Evolutionary conservation across 768 basidiomycete genomes (phyloP).

Genomic region (Stropharia rugosoannulata): DNA sequence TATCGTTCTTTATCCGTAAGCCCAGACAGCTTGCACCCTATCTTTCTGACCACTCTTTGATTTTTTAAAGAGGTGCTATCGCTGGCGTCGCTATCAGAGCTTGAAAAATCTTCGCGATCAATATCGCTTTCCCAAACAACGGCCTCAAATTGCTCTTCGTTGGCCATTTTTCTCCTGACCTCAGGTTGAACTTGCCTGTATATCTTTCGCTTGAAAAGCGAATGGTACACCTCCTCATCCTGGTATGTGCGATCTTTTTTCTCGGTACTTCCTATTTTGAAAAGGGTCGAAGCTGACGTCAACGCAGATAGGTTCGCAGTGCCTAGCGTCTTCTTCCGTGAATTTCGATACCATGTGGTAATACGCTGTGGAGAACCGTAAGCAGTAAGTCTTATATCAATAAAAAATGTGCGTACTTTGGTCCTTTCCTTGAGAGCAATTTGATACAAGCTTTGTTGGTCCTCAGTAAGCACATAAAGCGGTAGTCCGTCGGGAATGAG

Average conservation of each 20-base stretch:
- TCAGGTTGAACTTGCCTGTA: no score
- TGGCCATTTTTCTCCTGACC: no score
- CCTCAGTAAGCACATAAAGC: not conserved
- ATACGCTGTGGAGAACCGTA: not conserved
- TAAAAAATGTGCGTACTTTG: not conserved
- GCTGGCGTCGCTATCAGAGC: no score
- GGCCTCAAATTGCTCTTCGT: no score
- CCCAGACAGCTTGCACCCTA: no score
- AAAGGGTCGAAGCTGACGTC: not conserved
- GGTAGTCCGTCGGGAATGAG: not conserved
- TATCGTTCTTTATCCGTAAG: not conserved
- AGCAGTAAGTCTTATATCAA: not conserved
- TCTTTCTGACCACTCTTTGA: no score
- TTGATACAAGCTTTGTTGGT: not conserved
- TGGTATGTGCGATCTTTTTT: not conserved
- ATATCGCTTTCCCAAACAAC: no score
- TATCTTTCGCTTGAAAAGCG: no score
- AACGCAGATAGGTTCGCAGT: not conserved
- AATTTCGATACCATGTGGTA: not conserved
- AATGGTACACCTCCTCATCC: not conserved
- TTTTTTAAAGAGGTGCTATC: no score
- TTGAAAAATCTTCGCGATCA: no score
- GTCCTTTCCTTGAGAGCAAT: not conserved
- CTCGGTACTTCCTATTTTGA: not conserved
- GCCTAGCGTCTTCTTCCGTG: not conserved